Conservation (phyloP, 2,329 filamentous ascomycete species). For the Thermothelomyces thermophilus region DNA sequence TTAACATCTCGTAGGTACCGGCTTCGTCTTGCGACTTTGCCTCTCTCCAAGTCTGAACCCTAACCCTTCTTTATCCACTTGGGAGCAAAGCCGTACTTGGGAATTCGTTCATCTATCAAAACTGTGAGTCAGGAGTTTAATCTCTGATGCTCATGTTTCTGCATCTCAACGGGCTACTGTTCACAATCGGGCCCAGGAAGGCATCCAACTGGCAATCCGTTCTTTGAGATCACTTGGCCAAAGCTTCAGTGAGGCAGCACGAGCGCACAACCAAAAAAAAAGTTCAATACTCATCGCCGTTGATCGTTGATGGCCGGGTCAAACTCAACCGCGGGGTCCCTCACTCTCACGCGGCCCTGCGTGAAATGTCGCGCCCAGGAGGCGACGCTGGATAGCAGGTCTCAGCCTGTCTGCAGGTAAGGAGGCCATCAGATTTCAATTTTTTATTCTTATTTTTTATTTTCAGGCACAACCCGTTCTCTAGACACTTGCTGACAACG, state of each 20-base stretch:
- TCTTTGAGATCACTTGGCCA: too few relatives aligned
- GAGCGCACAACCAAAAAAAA: neutral
- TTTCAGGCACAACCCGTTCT: neutral
- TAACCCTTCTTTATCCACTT: neutral
- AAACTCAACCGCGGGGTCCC: constrained; percentile 13
- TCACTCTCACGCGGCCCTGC: constrained; percentile 35
- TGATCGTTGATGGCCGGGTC: constrained; percentile 14
- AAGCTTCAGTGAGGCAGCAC: too few relatives aligned
- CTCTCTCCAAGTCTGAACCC: neutral
- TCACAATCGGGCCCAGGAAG: too few relatives aligned
- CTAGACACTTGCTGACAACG: too few relatives aligned
- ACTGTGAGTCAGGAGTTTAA: neutral
- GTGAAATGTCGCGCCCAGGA: constrained; percentile 48
- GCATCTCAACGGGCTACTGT: too few relatives aligned
- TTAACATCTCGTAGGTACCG: too few relatives aligned
- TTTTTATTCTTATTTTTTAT: neutral
- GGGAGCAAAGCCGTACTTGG: neutral
- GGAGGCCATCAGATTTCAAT: constrained; percentile 14
- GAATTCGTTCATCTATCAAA: too few relatives aligned
- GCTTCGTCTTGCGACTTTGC: neutral
- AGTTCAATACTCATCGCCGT: neutral
- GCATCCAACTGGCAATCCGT: too few relatives aligned
- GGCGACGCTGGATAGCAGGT: constrained; percentile 48
- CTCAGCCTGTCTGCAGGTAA: constrained; percentile 54
- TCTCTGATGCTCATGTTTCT: too few relatives aligned